Base-by-base conservation (phyloP, 2,329 filamentous ascomycete genomes). In the Colletotrichum sp. region DNA sequence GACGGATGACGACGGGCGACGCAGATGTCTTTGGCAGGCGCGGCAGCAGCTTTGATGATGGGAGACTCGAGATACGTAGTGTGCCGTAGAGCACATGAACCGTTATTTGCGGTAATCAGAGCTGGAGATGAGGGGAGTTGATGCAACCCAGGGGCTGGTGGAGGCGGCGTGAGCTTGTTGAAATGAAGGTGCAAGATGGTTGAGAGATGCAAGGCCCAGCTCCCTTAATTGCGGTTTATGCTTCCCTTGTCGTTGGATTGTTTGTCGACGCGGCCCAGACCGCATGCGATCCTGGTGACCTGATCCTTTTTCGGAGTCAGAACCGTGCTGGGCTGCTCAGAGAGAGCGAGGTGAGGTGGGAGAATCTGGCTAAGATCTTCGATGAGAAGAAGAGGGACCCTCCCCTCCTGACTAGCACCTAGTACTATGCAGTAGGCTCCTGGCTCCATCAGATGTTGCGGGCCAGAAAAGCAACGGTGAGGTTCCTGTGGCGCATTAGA, bases 121-220 rank as follows among this genome's bases (percentile, higher is more conserved):
- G 28, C 55, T 75, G 69, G 62, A 75, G 69, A 75, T 72, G 63
- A 72, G 55, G 55, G 34, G 5, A 68, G 57, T 68, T 72, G 73
- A 75, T 75, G 73, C 69, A 71, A 44, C 36, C 63, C 32, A 67
- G 62, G 55, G 49, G 69, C 44, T 52, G 39, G 36, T 62, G 52
- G 62, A 18, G 30, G 34, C 62, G 28, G 21, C 55, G 21, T 30
- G 21, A 71, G 62, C 52, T 68, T 63, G 49, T 36, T 59, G 59
- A 72, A 72, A 67, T 72, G 69, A 72, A 26, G 49, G 32, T 60
- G 66, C 49, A 16, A 55, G 52, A 60, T 28, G 49, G 52, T 60
- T 65, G 52, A 66, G 36, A 7, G 34, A 63, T 10, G 69, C 32
- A 18, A 66, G 55, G 32, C 16, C 28, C 64, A 55, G 36, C 36